A percentile compares a stretch with the other conserved stretches of the same genome.
Evolutionary conservation across 768 basidiomycete genomes (phyloP).

Genomic region (Tylopilus felleus): DNA sequence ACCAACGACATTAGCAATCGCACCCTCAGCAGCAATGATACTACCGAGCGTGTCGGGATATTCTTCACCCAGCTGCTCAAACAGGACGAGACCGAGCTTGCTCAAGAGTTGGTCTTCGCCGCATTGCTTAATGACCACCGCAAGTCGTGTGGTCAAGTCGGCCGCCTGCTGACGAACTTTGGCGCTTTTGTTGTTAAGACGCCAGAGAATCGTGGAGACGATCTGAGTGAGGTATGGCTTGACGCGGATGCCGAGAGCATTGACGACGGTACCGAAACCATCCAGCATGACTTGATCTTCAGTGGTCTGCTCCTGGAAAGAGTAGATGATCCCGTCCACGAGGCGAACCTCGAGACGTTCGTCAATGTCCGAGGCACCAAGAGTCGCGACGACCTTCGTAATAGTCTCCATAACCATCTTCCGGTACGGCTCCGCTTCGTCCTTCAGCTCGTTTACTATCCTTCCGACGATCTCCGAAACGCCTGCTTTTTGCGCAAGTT

Average conservation of each 20-base stretch:
- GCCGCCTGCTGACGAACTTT: constrained; percentile 99
- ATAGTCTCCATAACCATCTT: constrained; percentile 99
- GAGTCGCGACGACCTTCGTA: constrained; percentile 88
- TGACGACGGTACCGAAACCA: constrained; percentile 96
- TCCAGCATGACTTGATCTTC: constrained; percentile 99
- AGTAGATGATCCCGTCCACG: constrained; percentile 97
- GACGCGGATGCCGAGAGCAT: constrained; percentile 92
- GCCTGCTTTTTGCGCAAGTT: constrained; percentile 95
- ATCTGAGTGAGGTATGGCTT: constrained; percentile 99
- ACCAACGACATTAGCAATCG: constrained; percentile 98
- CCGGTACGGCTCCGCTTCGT: constrained; percentile 71
- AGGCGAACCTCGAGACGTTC: constrained; percentile 92
- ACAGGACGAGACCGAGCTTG: constrained; percentile 94
- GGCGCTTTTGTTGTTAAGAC: constrained; percentile 98
- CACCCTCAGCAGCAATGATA: constrained; percentile 97
- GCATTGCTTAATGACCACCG: constrained; percentile 98
- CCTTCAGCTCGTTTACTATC: constrained; percentile 63
- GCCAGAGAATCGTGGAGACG: constrained; percentile 98
- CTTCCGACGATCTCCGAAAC: constrained; percentile 94
- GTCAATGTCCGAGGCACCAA: constrained; percentile 97
- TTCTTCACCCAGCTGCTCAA: constrained; percentile 98
- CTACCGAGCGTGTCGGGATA: constrained; percentile 99
- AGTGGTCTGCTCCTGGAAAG: constrained; percentile 99
- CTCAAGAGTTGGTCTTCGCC: constrained; percentile 94
- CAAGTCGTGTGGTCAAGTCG: constrained; percentile 93